Evolutionary conservation across 2,329 filamentous ascomycete genomes (phyloP).

Genomic region (Cladophialophora immunda): DNA sequence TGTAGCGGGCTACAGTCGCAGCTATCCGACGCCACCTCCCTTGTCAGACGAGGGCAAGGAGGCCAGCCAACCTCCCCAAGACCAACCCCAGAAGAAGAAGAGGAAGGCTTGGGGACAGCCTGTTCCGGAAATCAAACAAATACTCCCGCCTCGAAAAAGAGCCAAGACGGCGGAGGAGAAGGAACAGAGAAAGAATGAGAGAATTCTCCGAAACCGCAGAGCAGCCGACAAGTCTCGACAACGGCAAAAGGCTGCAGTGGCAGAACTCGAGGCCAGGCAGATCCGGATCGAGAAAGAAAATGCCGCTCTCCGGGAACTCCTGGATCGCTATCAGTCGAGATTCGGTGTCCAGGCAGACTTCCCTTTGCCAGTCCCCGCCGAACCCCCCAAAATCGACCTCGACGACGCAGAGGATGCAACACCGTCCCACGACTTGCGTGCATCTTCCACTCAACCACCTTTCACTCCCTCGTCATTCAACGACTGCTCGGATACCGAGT

Average conservation of each 20-base stretch:
- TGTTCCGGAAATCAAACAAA: conserved; percentile 85
- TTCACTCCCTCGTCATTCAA: conserved; percentile 51
- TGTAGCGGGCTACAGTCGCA: conserved; percentile 28
- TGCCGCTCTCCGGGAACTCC: conserved; percentile 71
- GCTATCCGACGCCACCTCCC: conserved; percentile 37
- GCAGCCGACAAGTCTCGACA: conserved; percentile 97
- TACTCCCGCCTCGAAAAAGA: conserved; percentile 72
- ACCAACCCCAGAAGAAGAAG: conserved; percentile 70
- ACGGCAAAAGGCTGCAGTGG: conserved; percentile 87
- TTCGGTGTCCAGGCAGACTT: conserved; percentile 42
- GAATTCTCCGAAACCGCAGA: conserved; percentile 93
- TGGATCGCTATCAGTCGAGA: conserved; percentile 66
- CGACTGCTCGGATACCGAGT: conserved; percentile 51
- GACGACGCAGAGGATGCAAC: conserved; percentile 48
- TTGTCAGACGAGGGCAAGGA: conserved; percentile 34
- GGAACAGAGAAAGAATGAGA: conserved; percentile 95
- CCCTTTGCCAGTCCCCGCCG: conserved; percentile 25
- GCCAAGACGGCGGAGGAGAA: conserved; percentile 99
- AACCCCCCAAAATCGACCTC: conserved; percentile 26
- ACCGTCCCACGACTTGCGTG: conserved; percentile 34
- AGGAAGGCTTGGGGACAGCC: conserved; percentile 99
- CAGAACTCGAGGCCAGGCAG: conserved; percentile 76
- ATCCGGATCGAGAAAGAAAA: conserved; percentile 74
- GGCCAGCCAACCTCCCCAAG: conserved; percentile 26
- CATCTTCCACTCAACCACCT: conserved; percentile 44